Evolutionary conservation across 2,329 filamentous ascomycete genomes (phyloP), one percentile per base, ranked within the genome.

Genomic region (Cladosporium phlei): DNA sequence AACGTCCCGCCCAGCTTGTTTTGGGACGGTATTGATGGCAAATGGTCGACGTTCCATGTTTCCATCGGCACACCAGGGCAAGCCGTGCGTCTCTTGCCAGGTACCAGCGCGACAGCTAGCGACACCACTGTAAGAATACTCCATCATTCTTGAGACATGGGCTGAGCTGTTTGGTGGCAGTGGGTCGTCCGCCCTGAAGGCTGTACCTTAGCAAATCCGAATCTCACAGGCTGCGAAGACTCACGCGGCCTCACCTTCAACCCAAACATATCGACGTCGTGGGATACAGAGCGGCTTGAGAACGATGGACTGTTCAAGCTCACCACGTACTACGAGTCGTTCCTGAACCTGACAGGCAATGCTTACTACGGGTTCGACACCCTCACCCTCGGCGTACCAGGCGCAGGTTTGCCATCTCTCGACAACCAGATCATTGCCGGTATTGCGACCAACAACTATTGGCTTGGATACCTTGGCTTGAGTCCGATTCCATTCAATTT

Each of bases 1-100:
- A 40, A 40, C 8, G 38, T 40, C 10, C 38, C 25, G 16, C 32
- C 29, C 49, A 38, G 34, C 21, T 22, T 38, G 5, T 38, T 14
- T n/a, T 38, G 67, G 51, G 65, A 70, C 28, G 68, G 68, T 38
- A 62, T 66, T 45, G 67, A 70, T 56, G 68, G 68, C 2, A 54
- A 48, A 34, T 71, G 68, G 68, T 68, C 65, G 35, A 66, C 66
- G 2, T 71, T 71, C 53, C 56, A 59, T n/a, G 57, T 70, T 28
- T 61, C 57, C 35, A 63, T 70, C 2, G 68, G 68, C 3, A 65
- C 59, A 25, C 67, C 67, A 20, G 61, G 59, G 20, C 67, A 70
- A 47, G 37, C 47, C 12, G 48, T 59, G 6, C 51, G 53, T 21
- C 43, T 61, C 5, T 34, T 60, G 5, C 57, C 58, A 3, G 50